phyloP scores from a whole-genome alignment of 805 yeast genomes.

The Komagataella ulmi region DNA sequence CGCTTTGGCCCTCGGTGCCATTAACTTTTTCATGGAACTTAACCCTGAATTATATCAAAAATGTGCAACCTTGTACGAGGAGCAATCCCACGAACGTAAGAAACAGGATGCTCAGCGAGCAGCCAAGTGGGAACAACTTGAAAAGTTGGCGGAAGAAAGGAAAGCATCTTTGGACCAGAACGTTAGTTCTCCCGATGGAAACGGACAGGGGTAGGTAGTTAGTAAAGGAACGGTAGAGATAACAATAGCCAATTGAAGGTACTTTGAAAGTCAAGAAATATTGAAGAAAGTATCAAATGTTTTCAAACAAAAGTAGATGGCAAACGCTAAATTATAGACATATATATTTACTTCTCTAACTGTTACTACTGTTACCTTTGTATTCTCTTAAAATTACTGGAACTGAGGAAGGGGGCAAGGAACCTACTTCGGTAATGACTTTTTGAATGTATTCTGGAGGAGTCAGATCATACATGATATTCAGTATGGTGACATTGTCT shows the following conservation, averaged over 20 bases:
- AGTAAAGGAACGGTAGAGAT: slow-evolving; percentile 29
- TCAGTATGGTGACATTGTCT: slow-evolving; percentile 59
- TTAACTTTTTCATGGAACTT: slow-evolving; percentile 85
- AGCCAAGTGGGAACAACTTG: slow-evolving; percentile 58
- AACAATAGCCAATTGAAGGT: slow-evolving; percentile 93
- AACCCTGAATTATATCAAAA: slow-evolving; percentile 86
- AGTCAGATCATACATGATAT: slow-evolving; percentile 85
- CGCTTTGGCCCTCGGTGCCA: slow-evolving; percentile 78
- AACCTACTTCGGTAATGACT: slow-evolving; percentile 91
- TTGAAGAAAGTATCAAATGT: slow-evolving; percentile 30
- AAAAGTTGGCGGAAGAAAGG: slow-evolving; percentile 22
- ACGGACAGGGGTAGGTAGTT: neutral
- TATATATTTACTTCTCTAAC: neutral
- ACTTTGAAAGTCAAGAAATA: slow-evolving; percentile 93
- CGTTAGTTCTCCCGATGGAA: slow-evolving; percentile 22
- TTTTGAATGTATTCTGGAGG: slow-evolving; percentile 91
- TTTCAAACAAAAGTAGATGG: slow-evolving; percentile 32
- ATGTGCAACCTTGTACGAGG: slow-evolving; percentile 79
- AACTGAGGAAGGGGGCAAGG: slow-evolving; percentile 95
- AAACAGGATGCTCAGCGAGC: slow-evolving; percentile 50
- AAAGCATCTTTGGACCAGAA: neutral
- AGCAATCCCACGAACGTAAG: slow-evolving; percentile 46
- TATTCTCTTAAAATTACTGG: slow-evolving; percentile 94
- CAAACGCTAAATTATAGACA: neutral
- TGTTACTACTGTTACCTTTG: slow-evolving; percentile 23